phyloP scores from a whole-genome alignment of 768 basidiomycete species.

The Pulveroboletus sp. region DNA sequence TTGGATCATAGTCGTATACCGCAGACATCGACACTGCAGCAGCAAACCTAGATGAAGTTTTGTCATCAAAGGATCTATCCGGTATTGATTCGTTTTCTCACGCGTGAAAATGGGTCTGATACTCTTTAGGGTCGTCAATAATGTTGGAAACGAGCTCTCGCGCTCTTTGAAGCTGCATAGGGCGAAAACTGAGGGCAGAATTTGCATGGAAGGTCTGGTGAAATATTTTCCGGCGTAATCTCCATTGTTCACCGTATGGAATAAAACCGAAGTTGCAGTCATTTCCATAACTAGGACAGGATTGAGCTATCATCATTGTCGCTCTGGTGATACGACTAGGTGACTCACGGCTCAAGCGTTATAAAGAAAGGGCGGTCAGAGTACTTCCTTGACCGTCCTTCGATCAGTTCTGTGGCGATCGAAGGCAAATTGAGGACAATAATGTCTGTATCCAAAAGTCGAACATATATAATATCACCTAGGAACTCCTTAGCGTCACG shows the following conservation, averaged over 20 bases:
- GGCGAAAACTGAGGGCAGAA: background rate
- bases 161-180: slow-evolving; percentile 3
- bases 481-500: background rate
- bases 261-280: slow-evolving; percentile 2
- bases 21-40: slow-evolving; percentile 25
- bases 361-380: slow-evolving; percentile 44
- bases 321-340: too few relatives aligned
- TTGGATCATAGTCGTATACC: slow-evolving; percentile 16
- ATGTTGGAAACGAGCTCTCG: background rate
- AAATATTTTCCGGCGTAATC: slow-evolving; percentile 5
- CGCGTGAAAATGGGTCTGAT: background rate
- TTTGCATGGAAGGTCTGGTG: slow-evolving; percentile 1
- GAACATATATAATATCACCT: slow-evolving; percentile 46
- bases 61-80: background rate
- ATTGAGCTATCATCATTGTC: background rate
- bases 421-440: slow-evolving; percentile 43
- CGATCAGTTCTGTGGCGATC: slow-evolving; percentile 43
- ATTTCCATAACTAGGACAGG: slow-evolving; percentile 2
- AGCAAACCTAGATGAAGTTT: slow-evolving; percentile 21
- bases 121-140: background rate
- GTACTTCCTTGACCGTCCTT: slow-evolving; percentile 42
- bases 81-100: background rate
- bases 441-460: slow-evolving; percentile 41
- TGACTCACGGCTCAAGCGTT: slow-evolving; percentile 4
- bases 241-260: slow-evolving; percentile 6